Evolutionary conservation across 345 rosid genomes (phyloP).

Genomic region (Rhodomyrtus tomentosa): DNA sequence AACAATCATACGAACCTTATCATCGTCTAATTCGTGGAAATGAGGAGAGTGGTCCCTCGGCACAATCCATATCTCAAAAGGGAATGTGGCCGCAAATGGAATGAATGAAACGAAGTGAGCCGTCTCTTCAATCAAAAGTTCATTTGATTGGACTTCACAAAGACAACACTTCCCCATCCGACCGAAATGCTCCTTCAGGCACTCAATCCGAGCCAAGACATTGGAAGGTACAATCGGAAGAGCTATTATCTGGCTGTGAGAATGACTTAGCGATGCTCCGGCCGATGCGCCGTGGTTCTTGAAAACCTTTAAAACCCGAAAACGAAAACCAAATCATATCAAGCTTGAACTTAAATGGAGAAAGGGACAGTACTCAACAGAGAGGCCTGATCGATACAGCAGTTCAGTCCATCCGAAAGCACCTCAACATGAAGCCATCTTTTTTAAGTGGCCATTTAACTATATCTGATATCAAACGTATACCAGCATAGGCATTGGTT

Average conservation of each 20-base stretch:
- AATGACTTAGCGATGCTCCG: conserved; percentile 89
- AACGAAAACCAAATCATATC: not conserved
- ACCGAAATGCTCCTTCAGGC: conserved; percentile 46
- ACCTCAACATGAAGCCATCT: not conserved
- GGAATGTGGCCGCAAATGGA: conserved; percentile 56
- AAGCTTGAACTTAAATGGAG: not conserved
- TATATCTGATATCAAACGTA: not conserved
- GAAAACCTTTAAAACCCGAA: conserved; percentile 41
- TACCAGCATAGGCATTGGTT: not conserved
- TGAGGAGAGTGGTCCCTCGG: conserved; percentile 59
- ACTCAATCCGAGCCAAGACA: conserved; percentile 38
- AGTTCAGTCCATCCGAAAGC: not conserved
- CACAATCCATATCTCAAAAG: conserved; percentile 86
- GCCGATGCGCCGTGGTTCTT: conserved; percentile 95
- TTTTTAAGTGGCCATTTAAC: not conserved
- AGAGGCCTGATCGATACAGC: not conserved
- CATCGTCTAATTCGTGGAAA: conserved; percentile 49
- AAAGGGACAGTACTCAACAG: not conserved
- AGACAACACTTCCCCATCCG: conserved; percentile 57
- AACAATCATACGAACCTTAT: conserved; percentile 25
- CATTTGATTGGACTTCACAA: conserved; percentile 40
- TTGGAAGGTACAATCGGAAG: conserved; percentile 68
- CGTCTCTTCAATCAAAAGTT: conserved; percentile 51
- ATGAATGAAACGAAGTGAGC: conserved; percentile 46
- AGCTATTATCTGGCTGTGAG: conserved; percentile 82